Percentiles rank a stretch among this genome's conserved stretches.
phyloP scores from a whole-genome alignment of 129 eudicot genomes.

The Mikania micrantha region DNA sequence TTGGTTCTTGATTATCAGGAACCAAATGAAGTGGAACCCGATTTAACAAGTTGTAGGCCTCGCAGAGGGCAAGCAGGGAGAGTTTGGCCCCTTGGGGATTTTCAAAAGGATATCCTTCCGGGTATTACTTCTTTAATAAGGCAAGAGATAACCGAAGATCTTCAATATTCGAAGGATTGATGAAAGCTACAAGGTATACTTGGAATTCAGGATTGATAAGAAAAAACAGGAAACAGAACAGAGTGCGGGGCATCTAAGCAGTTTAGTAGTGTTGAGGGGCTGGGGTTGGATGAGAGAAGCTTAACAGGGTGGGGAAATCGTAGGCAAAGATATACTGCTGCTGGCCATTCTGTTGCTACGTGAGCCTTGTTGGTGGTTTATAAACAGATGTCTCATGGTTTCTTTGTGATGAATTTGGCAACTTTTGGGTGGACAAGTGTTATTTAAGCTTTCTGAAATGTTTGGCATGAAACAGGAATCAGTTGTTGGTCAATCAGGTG shows the following conservation, averaged over 20 bases:
- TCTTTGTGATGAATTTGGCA: constrained; percentile 32
- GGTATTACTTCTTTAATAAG: constrained; percentile 71
- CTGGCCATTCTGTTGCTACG: constrained; percentile 58
- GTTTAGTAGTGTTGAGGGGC: constrained; percentile 23
- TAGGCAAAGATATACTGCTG: constrained; percentile 76
- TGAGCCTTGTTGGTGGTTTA: constrained; percentile 41
- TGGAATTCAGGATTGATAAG: constrained; percentile 67
- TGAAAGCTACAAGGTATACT: constrained; percentile 85
- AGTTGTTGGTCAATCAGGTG: background rate
- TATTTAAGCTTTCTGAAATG: background rate
- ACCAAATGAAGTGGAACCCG: constrained; percentile 36
- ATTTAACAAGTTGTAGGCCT: constrained; percentile 41
- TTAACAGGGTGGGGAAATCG: constrained; percentile 91
- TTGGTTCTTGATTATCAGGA: constrained; percentile 41
- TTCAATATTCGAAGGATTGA: constrained; percentile 70
- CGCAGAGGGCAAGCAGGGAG: constrained; percentile 84
- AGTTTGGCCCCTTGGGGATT: constrained; percentile 86
- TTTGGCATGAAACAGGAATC: background rate
- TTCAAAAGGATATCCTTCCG: constrained; percentile 91
- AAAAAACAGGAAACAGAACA: constrained; percentile 50
- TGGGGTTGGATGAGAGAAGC: constrained; percentile 71
- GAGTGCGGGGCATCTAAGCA: constrained; percentile 34
- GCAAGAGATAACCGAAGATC: constrained; percentile 81
- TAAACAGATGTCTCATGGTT: constrained; percentile 36
- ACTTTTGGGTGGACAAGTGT: background rate